A percentile compares a stretch with the other conserved stretches of the same genome.
Conservation (phyloP, 1,139 yeast species). For the Arxiozyma heterogenica region DNA sequence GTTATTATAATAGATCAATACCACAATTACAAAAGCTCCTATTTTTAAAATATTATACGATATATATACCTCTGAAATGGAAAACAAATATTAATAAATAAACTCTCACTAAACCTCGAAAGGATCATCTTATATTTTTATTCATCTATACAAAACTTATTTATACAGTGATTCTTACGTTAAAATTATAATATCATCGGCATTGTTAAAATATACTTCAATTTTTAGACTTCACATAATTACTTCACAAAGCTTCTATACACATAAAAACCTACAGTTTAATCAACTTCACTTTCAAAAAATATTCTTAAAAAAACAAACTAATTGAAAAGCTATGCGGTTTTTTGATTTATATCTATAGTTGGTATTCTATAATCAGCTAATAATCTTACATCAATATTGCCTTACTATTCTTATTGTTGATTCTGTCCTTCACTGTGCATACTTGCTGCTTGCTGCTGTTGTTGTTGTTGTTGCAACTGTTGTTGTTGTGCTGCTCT, state of each 20-base stretch:
- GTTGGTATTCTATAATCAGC: neutral
- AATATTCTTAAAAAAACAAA: too few relatives aligned
- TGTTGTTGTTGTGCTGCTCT: slow-evolving; percentile 27
- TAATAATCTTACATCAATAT: neutral
- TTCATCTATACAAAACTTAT: neutral
- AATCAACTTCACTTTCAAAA: neutral
- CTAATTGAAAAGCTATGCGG: neutral
- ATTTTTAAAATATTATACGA: too few relatives aligned
- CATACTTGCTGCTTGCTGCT: slow-evolving; percentile 2
- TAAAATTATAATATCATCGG: too few relatives aligned
- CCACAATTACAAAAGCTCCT: neutral
- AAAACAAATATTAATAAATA: too few relatives aligned
- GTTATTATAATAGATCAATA: neutral
- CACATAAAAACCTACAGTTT: too few relatives aligned
- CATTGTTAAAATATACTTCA: neutral
- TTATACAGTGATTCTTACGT: too few relatives aligned
- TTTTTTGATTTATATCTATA: neutral
- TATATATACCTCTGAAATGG: neutral
- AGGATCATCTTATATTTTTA: neutral
- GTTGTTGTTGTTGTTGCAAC: slow-evolving; percentile 11
- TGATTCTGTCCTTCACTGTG: neutral
- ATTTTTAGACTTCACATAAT: too few relatives aligned
- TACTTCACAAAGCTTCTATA: neutral
- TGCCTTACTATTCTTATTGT: neutral
- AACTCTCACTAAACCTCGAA: neutral